Base-by-base conservation (phyloP, 371 early-diverging fungal species). In the Mortierella sp. region DNA sequence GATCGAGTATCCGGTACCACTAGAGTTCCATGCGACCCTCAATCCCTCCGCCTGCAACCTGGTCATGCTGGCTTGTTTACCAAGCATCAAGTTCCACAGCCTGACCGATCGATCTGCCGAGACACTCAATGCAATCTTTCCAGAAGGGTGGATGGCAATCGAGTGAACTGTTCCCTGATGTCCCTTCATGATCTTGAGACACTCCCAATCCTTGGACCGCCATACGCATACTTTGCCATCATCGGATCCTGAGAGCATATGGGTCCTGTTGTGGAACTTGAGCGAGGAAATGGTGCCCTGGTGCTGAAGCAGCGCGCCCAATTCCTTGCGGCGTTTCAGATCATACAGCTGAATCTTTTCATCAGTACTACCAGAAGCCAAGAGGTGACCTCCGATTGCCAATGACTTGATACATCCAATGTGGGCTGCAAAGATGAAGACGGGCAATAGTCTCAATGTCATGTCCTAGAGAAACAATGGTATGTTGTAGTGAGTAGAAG, bases 341-440 rank as follows among this genome's bases (percentile, higher is more conserved):
- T 97, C 95, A 71, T 95, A 98, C 37, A 98, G 66, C 81, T 90
- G 92, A 53, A 98, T 92, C 70, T 92, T 86, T 81, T 98, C 99
- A 78, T 98, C 99, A 8, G 95, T 91, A 71, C 96, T 94, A 16
- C 99, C 99, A 1, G 99, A 95, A 2, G 97, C 97, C 66, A 98
- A 83, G 63, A 83, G 91, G 52, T 91, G 84, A 17, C 89, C 88
- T 27, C 92, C 90, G 28, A 90, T 80, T 9, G 93, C 88, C 27
- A 95, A 85, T 17, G 94, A 84, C 61, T 94, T 95, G 79, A 98
- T 95, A 73, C 91, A 92, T 17, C 94, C 91, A 31, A 93, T 94
- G 77, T 98, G 99, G 10, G 98, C 93, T 9, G 98, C 94, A 60
- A 96, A 94, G 65, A 95, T 95, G 85, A 97, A 98, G 24, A 90